Evolutionary conservation across 805 yeast species (phyloP), one percentile per base, ranked within the genome.

Genomic region (Barnettozyma vustinii): DNA sequence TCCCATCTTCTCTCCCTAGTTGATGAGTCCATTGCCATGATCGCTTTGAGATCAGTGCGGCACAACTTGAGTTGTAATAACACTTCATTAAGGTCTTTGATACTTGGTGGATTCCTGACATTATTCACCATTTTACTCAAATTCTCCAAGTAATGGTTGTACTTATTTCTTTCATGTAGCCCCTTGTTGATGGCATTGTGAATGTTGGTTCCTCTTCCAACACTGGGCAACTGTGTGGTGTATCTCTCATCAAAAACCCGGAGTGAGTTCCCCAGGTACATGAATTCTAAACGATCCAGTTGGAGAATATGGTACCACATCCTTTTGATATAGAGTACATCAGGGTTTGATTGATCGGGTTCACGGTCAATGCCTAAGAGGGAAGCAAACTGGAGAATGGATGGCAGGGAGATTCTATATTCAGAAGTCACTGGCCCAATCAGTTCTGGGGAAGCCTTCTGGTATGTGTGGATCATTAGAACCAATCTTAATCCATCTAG

Each of bases 21-120:
- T 16, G 42, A 21, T 6, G 50, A 42, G 19, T 47, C 50, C 19
- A 42, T 18, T 12, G n/a, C 15, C 16, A 47, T 6, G n/a, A 47
- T 42, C 9, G 40, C 36, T 23, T 37, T 40, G 5, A 43, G 27
- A 5, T 42, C 15, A 21, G 18, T 33, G 10, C 39, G 27, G 10
- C 32, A 18, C 9, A 20, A 7, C 12, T 23, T 43, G 2, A 43
- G 35, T 15, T 32, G 33, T 23, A 19, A 15, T 6, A 37, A 20
- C 2, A 23, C 13, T 5, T 37, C 27, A 5, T 7, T 16, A 12
- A 43, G 40, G 9, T 47, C 50, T 19, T 25, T 21, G 10, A 47
- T 15, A 9, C 15, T 27, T 27, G 46, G 27, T 13, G 45, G 49
- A 26, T 21, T 19, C n/a, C 45, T 27, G 9, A 42, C 49, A 37